Evolutionary conservation across 2,329 filamentous ascomycete species (phyloP).

Genomic region (Penicillium sp.): DNA sequence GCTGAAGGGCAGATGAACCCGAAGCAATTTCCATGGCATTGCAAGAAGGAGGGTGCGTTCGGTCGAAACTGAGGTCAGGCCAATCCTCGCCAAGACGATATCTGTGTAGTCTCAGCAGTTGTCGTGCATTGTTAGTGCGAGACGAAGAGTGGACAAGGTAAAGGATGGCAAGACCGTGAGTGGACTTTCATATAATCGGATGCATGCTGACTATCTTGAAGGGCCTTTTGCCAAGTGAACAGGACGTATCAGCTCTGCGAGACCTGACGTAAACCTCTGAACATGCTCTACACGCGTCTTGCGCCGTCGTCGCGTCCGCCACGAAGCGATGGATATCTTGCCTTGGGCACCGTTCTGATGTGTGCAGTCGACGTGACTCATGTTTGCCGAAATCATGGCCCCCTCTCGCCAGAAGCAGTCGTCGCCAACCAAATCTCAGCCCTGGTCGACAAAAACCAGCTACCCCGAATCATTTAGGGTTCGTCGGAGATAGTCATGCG

Average conservation of each 20-base stretch:
- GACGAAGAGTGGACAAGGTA: not conserved
- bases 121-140: not conserved
- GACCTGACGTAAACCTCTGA: not conserved
- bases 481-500: slow-evolving; percentile 28
- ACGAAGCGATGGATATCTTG: not conserved
- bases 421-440: not conserved
- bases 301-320: not conserved
- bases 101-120: not conserved
- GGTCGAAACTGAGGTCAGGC: not conserved
- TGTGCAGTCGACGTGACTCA: not conserved
- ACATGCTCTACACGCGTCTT: not conserved
- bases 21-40: no score
- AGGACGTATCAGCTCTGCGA: not conserved
- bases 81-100: not conserved
- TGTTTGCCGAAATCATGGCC: not conserved
- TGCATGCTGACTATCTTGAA: slow-evolving; percentile 1
- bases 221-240: not conserved
- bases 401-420: not conserved
- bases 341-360: not conserved
- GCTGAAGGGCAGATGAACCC: no score
- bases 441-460: not conserved
- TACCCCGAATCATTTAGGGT: not conserved
- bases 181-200: not conserved
- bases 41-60: no score
- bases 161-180: not conserved